Conservation (phyloP, 257 asterid species). For the Thymus quinquecostatus region DNA sequence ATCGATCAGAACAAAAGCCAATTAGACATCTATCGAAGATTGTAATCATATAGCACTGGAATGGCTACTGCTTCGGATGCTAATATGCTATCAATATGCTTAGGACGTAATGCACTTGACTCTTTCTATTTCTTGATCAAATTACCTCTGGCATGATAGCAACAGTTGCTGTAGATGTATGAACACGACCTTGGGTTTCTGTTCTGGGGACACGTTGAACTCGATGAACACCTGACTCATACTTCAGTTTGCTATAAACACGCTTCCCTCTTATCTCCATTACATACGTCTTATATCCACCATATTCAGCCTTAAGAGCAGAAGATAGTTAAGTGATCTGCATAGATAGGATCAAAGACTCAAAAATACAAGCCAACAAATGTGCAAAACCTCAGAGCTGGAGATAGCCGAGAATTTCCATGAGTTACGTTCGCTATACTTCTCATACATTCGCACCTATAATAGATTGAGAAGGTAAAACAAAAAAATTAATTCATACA, state of each 20-base stretch:
- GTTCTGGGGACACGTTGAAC: conserved; percentile 99
- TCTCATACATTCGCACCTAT: conserved; percentile 91
- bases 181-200: conserved; percentile 98
- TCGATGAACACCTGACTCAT: conserved; percentile 98
- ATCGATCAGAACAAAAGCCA: not conserved
- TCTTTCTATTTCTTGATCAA: not conserved
- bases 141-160: conserved; percentile 99
- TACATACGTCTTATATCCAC: conserved; percentile 89
- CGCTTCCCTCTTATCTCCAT: conserved; percentile 94
- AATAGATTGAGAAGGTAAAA: conserved; percentile 22
- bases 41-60: conserved; percentile 12
- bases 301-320: conserved; percentile 68
- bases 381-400: conserved; percentile 73
- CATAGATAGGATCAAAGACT: conserved; percentile 15
- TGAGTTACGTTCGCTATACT: conserved; percentile 77
- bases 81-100: conserved; percentile 3
- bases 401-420: conserved; percentile 77
- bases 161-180: conserved; percentile 96
- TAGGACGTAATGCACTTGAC: conserved; percentile 4
- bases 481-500: conserved; percentile 19
- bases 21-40: conserved; percentile 14
- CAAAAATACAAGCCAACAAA: conserved; percentile 23
- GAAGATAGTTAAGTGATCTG: conserved; percentile 36
- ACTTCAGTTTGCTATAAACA: conserved; percentile 96
- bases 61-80: conserved; percentile 18